phyloP scores from a whole-genome alignment of 1,139 yeast genomes.

The Geotrichum klebahnii region DNA sequence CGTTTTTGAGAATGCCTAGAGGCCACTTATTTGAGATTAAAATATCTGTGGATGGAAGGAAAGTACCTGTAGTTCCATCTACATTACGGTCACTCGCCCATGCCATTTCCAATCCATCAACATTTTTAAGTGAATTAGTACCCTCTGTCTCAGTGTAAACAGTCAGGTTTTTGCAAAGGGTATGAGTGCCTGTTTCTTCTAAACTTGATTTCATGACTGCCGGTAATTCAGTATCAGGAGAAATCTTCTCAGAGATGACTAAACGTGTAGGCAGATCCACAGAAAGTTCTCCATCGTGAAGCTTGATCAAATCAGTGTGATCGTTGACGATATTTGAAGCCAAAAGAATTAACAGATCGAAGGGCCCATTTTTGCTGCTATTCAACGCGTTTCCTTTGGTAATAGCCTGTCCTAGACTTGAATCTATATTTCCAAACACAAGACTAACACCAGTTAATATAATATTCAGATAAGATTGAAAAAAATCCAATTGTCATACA shows the following conservation, averaged over 20 bases:
- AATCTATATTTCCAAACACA: slow-evolving; percentile 29
- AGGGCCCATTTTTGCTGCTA: slow-evolving; percentile 30
- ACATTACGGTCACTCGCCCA: background rate
- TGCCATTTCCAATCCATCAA: slow-evolving; percentile 2
- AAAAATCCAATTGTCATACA: too few relatives aligned
- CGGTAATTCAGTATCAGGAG: background rate
- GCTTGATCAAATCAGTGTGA: background rate
- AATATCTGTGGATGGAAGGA: background rate
- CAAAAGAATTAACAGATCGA: slow-evolving; percentile 26
- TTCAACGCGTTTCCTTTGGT: slow-evolving; percentile 28
- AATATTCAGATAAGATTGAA: too few relatives aligned
- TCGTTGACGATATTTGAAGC: background rate
- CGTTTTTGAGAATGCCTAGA: slow-evolving; percentile 3
- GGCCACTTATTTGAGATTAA: slow-evolving; percentile 13
- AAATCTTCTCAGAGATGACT: background rate
- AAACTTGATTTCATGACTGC: background rate
- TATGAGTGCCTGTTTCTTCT: background rate
- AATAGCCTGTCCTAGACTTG: slow-evolving; percentile 20
- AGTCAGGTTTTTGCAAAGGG: background rate
- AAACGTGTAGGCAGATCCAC: slow-evolving; percentile 3
- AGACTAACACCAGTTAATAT: too few relatives aligned
- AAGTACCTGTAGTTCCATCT: background rate
- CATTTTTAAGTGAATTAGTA: background rate
- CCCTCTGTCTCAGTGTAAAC: background rate
- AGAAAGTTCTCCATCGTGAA: background rate